Conservation (phyloP, 2,329 filamentous ascomycete genomes). For the Fusarium burgessii region DNA sequence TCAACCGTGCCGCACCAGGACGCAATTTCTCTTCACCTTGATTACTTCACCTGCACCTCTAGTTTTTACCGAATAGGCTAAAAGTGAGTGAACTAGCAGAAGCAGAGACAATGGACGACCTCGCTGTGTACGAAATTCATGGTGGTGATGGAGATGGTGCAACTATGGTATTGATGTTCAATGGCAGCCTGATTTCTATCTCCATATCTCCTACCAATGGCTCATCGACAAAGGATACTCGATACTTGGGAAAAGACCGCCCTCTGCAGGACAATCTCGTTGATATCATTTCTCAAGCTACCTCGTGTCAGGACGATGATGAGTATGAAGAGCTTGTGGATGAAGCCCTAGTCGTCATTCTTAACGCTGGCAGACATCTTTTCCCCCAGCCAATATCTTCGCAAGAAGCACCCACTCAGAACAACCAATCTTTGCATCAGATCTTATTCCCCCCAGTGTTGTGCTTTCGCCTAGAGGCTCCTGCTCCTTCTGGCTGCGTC, state of each 20-base stretch:
- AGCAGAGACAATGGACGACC: accelerated
- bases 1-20: too few species aligned
- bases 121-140: background rate
- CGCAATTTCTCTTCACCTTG: too few species aligned
- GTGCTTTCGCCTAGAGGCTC: background rate
- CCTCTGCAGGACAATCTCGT: background rate
- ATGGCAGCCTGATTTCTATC: background rate
- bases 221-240: background rate
- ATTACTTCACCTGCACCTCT: accelerated
- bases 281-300: background rate
- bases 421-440: background rate
- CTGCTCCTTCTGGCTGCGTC: accelerated
- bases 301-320: background rate
- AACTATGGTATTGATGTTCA: background rate
- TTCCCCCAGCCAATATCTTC: background rate
- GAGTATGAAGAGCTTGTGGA: background rate
- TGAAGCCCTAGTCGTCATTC: background rate
- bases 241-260: accelerated
- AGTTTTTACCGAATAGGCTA: accelerated
- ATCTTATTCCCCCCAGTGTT: background rate
- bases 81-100: background rate
- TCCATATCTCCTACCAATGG: background rate
- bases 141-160: background rate
- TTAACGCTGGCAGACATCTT: background rate
- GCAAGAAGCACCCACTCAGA: accelerated